Evolutionary conservation across 208 protist genomes (phyloP), one percentile per base, ranked within the genome.

Genomic region (Vickermania ingenoplastis): DNA sequence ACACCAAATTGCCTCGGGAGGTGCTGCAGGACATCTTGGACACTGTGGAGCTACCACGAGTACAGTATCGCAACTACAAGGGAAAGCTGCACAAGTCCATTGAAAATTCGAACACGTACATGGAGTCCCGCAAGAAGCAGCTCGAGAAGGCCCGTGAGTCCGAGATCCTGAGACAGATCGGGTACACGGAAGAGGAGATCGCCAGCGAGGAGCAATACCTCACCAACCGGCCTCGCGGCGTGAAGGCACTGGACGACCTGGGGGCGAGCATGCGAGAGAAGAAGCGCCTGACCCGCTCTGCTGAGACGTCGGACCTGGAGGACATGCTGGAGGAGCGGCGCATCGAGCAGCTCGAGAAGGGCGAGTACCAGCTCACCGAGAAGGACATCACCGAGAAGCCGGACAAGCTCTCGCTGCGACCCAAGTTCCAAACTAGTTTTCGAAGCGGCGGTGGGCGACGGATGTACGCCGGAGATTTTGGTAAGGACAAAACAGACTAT

Each of bases 1-100:
- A 76, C 69, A 92, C 84, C 3, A 92, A 92, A 50, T 66, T 92
- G 21, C 75, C 86, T 21, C 70, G 73, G 17, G 55, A 79, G 51
- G 78, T 84, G 31, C 65, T 92, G 50, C 81, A 92, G 68, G 84
- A 92, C 48, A 86, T 92, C 49, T 41, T 92, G 14, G 84, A 92
- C 63, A 92, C 84, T 1, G 81, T 92, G 17, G 81, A 92, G 71
- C 72, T 86, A 26, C 84, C 84, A 0, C 80, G 84, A 14, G 73
- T 61, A 54, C 84, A 92, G 71, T 92, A 87, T 65, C 75, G 84
- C 27, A 92, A 92, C 64, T 92, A 92, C 67, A 92, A 89, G 71
- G 84, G 84, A 1, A 92, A 92, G 57, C 64, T 92, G 49, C 84
- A 92, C 61, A 88, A 84, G 52, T 73, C 79, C 45, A 87, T 92